phyloP scores from a whole-genome alignment of 768 basidiomycete genomes.

The Boletus huronensis region DNA sequence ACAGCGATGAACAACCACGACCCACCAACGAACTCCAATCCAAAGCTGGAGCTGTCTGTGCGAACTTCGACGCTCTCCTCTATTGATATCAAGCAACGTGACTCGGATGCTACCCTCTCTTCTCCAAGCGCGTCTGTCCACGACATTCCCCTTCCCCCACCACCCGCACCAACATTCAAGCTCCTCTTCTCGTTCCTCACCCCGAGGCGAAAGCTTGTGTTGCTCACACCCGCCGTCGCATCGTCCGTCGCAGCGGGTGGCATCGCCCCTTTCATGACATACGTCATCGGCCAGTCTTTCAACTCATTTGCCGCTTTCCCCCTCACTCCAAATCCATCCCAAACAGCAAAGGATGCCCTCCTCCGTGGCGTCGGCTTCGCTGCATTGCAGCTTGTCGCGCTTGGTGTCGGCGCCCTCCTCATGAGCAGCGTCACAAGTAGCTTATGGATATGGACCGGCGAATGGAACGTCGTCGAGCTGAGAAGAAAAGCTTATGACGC shows the following conservation, averaged over 20 bases:
- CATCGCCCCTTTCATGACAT: constrained; percentile 84
- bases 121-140: constrained; percentile 15
- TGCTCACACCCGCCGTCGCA: constrained; percentile 62
- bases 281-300: constrained; percentile 75
- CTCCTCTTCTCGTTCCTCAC: constrained; percentile 68
- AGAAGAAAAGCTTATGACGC: constrained; percentile 65
- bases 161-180: constrained; percentile 51
- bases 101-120: constrained; percentile 1
- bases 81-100: constrained; percentile 18
- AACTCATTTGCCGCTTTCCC: constrained; percentile 64
- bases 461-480: constrained; percentile 68
- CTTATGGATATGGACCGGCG: constrained; percentile 88
- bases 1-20: constrained; percentile 34
- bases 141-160: constrained; percentile 16
- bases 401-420: constrained; percentile 63
- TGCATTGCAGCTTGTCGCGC: constrained; percentile 61
- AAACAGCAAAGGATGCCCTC: constrained; percentile 46
- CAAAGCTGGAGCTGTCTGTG: constrained; percentile 22
- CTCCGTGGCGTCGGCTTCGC: constrained; percentile 56
- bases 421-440: constrained; percentile 72
- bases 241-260: constrained; percentile 64
- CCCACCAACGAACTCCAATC: constrained; percentile 3
- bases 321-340: constrained; percentile 36
- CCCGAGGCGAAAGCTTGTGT: constrained; percentile 47
- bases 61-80: constrained; percentile 18